A percentile compares a stretch with the other conserved stretches of the same genome.
phyloP scores from a whole-genome alignment of 2,329 filamentous ascomycete species.

The Fusarium palustre region DNA sequence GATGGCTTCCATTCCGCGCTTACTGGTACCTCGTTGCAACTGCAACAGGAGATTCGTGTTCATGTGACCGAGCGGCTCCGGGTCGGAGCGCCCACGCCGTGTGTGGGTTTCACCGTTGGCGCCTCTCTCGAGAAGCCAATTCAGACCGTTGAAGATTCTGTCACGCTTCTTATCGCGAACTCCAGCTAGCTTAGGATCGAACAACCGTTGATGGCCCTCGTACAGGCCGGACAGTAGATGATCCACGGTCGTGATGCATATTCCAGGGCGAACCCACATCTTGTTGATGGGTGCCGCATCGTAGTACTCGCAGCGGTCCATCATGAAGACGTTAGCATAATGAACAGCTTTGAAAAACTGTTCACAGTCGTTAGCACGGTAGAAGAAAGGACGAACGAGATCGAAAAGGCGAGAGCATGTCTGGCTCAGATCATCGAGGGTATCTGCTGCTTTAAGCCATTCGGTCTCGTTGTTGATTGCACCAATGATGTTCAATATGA shows the following conservation, averaged over 20 bases:
- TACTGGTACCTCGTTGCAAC: not conserved
- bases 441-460: not conserved
- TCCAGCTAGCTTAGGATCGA: no score
- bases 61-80: constrained; percentile 1
- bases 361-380: not conserved
- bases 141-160: not conserved
- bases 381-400: not conserved
- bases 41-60: not conserved
- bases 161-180: not conserved
- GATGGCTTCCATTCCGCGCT: not conserved
- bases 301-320: constrained; percentile 6
- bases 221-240: not conserved
- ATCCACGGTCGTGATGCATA: not conserved
- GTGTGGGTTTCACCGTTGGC: not conserved
- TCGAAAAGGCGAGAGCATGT: constrained; percentile 2
- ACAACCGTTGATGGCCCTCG: not conserved
- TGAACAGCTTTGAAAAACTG: not conserved
- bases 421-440: not conserved
- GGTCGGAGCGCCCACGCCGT: no score
- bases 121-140: constrained; percentile 21
- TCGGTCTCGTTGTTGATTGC: not conserved
- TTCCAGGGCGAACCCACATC: not conserved
- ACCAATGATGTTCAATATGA: not conserved
- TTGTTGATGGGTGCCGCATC: not conserved
- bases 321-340: not conserved